Evolutionary conservation across 2,329 filamentous ascomycete species (phyloP).

Genomic region (Microdochium nivale): DNA sequence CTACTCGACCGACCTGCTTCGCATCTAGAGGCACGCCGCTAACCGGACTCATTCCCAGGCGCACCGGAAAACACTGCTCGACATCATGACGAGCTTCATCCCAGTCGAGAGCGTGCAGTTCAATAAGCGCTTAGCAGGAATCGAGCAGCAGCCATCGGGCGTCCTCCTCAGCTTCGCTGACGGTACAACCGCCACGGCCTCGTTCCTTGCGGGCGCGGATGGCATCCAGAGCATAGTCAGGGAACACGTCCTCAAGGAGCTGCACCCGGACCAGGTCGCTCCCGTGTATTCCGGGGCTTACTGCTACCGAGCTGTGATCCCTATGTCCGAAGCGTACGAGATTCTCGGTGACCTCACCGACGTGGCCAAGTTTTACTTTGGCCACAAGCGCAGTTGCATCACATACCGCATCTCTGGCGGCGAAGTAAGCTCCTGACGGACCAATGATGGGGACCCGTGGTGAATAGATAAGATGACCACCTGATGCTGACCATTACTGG

Average conservation of each 20-base stretch:
- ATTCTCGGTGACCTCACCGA: neutral
- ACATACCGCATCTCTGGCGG: neutral
- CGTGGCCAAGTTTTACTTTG: neutral
- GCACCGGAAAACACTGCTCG: neutral
- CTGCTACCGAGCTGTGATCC: slow-evolving; percentile 19
- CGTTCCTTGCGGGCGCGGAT: slow-evolving; percentile 25
- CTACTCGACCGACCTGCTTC: neutral
- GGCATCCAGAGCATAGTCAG: slow-evolving; percentile 23
- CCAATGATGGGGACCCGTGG: no score
- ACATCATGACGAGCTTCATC: neutral
- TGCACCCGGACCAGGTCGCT: slow-evolving; percentile 18
- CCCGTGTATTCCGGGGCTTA: slow-evolving; percentile 24
- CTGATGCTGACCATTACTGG: no score
- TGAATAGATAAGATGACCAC: no score
- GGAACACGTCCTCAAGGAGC: slow-evolving; percentile 17
- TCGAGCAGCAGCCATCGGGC: neutral
- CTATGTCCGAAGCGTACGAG: slow-evolving; percentile 12
- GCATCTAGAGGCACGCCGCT: neutral
- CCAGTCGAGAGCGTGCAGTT: neutral
- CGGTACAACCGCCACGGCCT: slow-evolving; percentile 7
- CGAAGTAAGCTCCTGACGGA: no score
- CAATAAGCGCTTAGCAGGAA: neutral
- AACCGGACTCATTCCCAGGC: neutral
- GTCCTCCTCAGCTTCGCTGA: neutral
- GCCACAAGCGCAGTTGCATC: neutral